A percentile compares a stretch with the other conserved stretches of the same genome.
These are phyloP conservation scores for Syncephalastrum monosporum DNA, from an alignment of 371 early-diverging fungal genomes.

Conservation along the genomic window DNA sequence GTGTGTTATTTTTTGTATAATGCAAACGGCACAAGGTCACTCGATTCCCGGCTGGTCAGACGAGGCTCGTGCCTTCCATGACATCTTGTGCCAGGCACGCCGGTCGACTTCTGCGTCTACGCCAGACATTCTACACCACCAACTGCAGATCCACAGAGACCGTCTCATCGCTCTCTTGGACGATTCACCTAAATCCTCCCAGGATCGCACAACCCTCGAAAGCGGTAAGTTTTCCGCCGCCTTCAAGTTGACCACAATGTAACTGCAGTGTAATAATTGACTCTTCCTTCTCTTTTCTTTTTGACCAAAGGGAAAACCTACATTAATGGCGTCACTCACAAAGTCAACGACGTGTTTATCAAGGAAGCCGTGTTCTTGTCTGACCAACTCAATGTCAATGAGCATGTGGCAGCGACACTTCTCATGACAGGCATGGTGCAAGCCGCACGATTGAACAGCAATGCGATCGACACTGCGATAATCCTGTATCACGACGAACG, in stretches of 20 bases:
- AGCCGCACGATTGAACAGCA: conserved; percentile 18
- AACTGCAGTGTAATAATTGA: neutral
- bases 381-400: conserved; percentile 80
- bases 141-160: conserved; percentile 32
- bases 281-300: neutral
- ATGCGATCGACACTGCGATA: conserved; percentile 62
- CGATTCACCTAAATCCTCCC: conserved; percentile 42
- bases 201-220: conserved; percentile 49
- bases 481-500: conserved; percentile 70
- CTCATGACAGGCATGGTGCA: conserved; percentile 62
- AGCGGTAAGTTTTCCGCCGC: conserved; percentile 34
- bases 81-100: conserved; percentile 34
- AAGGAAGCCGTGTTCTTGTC: conserved; percentile 67
- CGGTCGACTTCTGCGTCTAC: conserved; percentile 16
- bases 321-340: conserved; percentile 51
- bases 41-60: neutral
- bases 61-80: conserved; percentile 20
- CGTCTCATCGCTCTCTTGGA: conserved; percentile 45
- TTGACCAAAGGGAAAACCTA: conserved; percentile 33
- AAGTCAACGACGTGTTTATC: conserved; percentile 72
- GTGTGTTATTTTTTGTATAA: no score
- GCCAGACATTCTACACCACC: conserved; percentile 20
- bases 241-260: neutral
- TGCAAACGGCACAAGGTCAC: no score
- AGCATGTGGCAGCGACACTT: conserved; percentile 73